Base-by-base conservation (phyloP, 1,284 basidiomycete species). In the Ceratobasidium sp. region DNA sequence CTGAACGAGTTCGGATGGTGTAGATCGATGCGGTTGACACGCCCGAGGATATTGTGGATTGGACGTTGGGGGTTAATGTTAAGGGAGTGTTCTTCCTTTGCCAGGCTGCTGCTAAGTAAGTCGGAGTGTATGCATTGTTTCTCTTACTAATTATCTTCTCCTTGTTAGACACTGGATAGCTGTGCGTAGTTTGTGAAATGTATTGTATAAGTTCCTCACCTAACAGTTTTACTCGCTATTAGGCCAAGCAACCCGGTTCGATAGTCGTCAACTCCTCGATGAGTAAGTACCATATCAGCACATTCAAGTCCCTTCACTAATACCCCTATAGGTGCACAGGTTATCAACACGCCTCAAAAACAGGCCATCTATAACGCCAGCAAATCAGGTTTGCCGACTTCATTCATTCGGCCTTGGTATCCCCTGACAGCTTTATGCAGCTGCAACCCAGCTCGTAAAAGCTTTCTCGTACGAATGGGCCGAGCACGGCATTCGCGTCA, bases 401-500 rank as follows among this genome's bases (percentile, higher is more conserved):
- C 14, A 3, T 35, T 46, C 30, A 14, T 71, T 41, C 2, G 46
- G 35, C n/a, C 52, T 4, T 21, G n/a, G 35, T 52, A 73, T 77
- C 69, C 72, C 55, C 44, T 76, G 88, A 85, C 84, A 85, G 7
- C 52, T 0, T 88, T 87, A 75, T 88, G 88, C 76, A 89, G 89
- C 88, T 1, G 88, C 87, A 0, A 85, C 86, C 18, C 85, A 85
- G 73, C 81, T 90, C 9, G 80, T 82, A 1, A 88, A 85, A 76
- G 87, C 85, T 5, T 82, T 90, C 4, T 89, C 89, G 1, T 83
- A 87, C 0, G 89, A 90, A 78, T 90, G 89, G 88, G 85, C 86
- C 0, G 73, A 78, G 46, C 75, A 82, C 52, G 79, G 78, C 6
- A 89, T 90, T 64, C 83, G 89, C 13, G 87, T 90, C 14, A 91